Conservation (phyloP, 805 yeast genomes). For the Saccharomycopsis lassenensis region DNA sequence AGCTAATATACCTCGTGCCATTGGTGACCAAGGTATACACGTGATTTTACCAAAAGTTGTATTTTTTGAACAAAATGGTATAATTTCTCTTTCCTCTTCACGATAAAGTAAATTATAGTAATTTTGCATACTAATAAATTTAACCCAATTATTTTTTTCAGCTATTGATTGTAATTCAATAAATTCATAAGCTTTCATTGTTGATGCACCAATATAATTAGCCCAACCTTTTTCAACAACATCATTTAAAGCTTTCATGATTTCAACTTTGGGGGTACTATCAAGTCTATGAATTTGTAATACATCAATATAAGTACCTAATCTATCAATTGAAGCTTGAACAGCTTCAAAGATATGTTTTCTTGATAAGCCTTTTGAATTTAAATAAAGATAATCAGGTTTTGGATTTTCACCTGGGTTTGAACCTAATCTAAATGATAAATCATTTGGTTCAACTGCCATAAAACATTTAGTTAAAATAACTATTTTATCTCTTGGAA, state of each 20-base stretch:
- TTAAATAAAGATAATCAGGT: slow-evolving; percentile 16
- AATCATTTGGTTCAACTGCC: slow-evolving; percentile 28
- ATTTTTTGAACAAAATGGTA: too few species aligned
- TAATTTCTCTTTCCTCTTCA: not conserved
- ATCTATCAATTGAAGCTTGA: slow-evolving; percentile 30
- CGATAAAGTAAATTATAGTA: slow-evolving; percentile 1
- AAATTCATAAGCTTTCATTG: slow-evolving; percentile 47
- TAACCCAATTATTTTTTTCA: slow-evolving; percentile 43
- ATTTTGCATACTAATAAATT: slow-evolving; percentile 44
- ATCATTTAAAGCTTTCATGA: slow-evolving; percentile 44
- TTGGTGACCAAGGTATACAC: not conserved
- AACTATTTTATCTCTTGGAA: slow-evolving; percentile 44
- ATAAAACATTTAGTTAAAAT: slow-evolving; percentile 37
- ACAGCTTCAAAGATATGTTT: slow-evolving; percentile 38
- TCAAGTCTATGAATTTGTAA: slow-evolving; percentile 52
- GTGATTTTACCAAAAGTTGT: not conserved
- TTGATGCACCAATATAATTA: slow-evolving; percentile 51
- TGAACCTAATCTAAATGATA: too few species aligned
- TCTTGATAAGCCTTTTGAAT: slow-evolving; percentile 31
- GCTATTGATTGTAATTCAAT: slow-evolving; percentile 44
- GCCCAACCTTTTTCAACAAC: slow-evolving; percentile 35
- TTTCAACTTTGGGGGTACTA: slow-evolving; percentile 39
- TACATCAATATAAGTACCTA: slow-evolving; percentile 44
- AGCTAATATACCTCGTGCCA: not conserved
- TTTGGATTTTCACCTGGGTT: not conserved